These are phyloP conservation scores for Pichia sp. DNA, from an alignment of 1,139 yeast species.

Conservation along the genomic window DNA sequence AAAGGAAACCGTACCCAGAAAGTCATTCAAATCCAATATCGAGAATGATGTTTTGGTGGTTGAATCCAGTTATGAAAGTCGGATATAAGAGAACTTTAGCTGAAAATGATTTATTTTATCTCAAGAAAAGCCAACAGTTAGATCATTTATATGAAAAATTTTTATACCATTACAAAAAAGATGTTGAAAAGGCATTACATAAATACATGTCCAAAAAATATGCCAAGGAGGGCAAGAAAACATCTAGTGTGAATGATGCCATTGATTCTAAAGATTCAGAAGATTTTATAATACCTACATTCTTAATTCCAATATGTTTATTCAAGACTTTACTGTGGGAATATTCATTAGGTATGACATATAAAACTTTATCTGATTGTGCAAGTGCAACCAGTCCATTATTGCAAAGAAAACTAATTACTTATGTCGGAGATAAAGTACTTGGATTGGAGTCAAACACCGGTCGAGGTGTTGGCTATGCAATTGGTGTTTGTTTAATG, in stretches of 20 bases:
- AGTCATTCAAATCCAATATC: slow-evolving; percentile 33
- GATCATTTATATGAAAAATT: slow-evolving; percentile 35
- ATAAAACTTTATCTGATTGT: slow-evolving; percentile 30
- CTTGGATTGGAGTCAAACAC: slow-evolving; percentile 26
- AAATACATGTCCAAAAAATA: slow-evolving; percentile 6
- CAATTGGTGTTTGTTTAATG: slow-evolving; percentile 46
- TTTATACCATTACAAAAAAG: slow-evolving; percentile 24
- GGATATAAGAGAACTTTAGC: slow-evolving; percentile 48
- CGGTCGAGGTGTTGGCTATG: slow-evolving; percentile 55
- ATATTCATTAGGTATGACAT: slow-evolving; percentile 26
- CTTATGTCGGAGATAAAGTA: slow-evolving; percentile 36
- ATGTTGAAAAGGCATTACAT: slow-evolving; percentile 6
- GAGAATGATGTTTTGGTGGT: slow-evolving; percentile 40
- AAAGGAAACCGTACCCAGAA: slow-evolving; percentile 36
- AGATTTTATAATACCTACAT: slow-evolving; percentile 14
- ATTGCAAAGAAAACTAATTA: slow-evolving; percentile 44
- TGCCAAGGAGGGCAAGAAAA: slow-evolving; percentile 11
- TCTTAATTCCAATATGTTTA: slow-evolving; percentile 22
- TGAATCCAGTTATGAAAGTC: slow-evolving; percentile 42
- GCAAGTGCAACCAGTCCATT: slow-evolving; percentile 36
- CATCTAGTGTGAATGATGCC: slow-evolving; percentile 5
- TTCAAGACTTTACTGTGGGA: slow-evolving; percentile 33
- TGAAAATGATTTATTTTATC: slow-evolving; percentile 39
- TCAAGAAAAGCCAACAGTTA: slow-evolving; percentile 36
- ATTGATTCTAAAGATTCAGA: slow-evolving; percentile 7